Evolutionary conservation across 75 land plant genomes (phyloP), one percentile per base, ranked within the genome.

Genomic region (Pinus albicaulis): DNA sequence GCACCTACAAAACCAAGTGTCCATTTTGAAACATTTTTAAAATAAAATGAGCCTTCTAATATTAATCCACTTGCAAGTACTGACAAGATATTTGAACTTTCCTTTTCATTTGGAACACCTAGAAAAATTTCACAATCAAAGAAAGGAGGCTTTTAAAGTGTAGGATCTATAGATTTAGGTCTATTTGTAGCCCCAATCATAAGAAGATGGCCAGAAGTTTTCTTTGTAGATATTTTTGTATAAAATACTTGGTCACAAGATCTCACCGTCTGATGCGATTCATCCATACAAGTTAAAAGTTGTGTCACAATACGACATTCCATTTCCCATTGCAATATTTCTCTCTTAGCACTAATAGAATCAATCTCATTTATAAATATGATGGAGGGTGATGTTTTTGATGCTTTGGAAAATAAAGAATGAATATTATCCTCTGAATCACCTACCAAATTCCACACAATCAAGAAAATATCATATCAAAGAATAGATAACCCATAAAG

Each of bases 141-240:
- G 20, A 94, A 77, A n/a, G 98, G 95, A 58, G 98, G 91, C 74
- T 98, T 83, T 36, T 96, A 76, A 31, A 98, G 82, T 56, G 98
- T 95, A 85, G 93, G 94, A 75, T 98, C 98, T 61, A 95, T 64
- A 38, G 92, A 89, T 80, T 98, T 92, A 61, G 99, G 99, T 53
- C 93, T 85, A 80, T 98, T 98, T 23, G 98, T 98, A 63, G 98
- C 99, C 63, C 98, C 94, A 85, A 98, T 98, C 5, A 98, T 98
- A 22, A 98, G 84, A 69, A 95, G 89, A 88, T 92, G 87, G 3
- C 91, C 84, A 48, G 77, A 83, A 23, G 36, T 79, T 19, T 75
- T 57, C 24, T 80, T 81, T 71, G 22, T 56, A 73, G 79, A 69
- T 15, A 16, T 23, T 70, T 78, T 84, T 69, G 75, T 57, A 60